Conservation (phyloP, 2,329 filamentous ascomycete species). For the Ambrosiella cleistominuta region DNA sequence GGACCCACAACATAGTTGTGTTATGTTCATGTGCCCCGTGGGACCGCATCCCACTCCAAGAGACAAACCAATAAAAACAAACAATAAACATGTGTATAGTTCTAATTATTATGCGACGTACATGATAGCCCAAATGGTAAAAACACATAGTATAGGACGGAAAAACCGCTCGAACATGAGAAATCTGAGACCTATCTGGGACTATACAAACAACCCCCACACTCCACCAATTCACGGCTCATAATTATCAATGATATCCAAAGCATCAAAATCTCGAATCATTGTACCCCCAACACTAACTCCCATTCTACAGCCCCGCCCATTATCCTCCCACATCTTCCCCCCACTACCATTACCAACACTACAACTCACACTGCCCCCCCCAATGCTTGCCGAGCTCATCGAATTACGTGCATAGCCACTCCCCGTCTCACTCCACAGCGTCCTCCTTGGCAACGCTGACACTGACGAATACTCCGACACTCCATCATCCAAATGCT, state of each 20-base stretch:
- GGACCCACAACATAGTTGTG: no score
- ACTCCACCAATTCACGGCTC: neutral
- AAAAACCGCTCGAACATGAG: no score
- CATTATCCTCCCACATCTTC: constrained; percentile 15
- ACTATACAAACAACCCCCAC: neutral
- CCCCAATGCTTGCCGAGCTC: constrained; percentile 6
- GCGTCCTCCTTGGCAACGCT: neutral
- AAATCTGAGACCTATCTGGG: no score
- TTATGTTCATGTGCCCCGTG: no score
- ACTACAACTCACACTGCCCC: neutral
- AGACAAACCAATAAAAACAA: no score
- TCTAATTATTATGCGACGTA: no score
- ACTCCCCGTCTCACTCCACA: constrained; percentile 9
- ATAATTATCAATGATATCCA: constrained; percentile 20
- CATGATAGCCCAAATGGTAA: no score
- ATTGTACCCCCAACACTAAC: constrained; percentile 17
- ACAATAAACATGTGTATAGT: no score
- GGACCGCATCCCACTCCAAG: no score
- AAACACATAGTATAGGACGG: no score
- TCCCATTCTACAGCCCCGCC: constrained; percentile 16
- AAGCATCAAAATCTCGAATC: constrained; percentile 22
- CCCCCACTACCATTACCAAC: constrained; percentile 15
- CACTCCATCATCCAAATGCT: neutral
- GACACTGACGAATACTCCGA: constrained; percentile 4
- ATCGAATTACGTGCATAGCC: constrained; percentile 13